Conservation (phyloP, 345 rosid genomes). For the Erucastrum elatum region DNA sequence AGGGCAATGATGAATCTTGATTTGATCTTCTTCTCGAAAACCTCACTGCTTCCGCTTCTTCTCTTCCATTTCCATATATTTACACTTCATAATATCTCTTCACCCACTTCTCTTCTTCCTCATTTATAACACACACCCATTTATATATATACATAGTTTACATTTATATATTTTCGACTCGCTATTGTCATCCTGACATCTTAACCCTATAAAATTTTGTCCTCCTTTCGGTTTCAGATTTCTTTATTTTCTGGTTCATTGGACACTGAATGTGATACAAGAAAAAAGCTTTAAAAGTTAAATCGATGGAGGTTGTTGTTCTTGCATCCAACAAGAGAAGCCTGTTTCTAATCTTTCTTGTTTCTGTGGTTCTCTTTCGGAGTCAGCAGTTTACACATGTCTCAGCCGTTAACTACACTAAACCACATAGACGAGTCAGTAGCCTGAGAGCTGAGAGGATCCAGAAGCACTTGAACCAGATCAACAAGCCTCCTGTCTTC, state of each 20-base stretch:
- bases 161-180: constrained; percentile 29
- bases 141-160: neutral
- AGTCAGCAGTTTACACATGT: constrained; percentile 33
- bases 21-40: constrained; percentile 40
- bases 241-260: constrained; percentile 35
- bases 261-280: constrained; percentile 52
- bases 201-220: constrained; percentile 9
- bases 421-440: constrained; percentile 57
- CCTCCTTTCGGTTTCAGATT: constrained; percentile 24
- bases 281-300: constrained; percentile 22
- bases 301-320: constrained; percentile 24
- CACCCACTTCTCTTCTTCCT: constrained; percentile 58
- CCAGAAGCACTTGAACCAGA: constrained; percentile 69
- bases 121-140: constrained; percentile 46
- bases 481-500: constrained; percentile 80
- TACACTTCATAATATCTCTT: constrained; percentile 48
- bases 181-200: constrained; percentile 14
- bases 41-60: constrained; percentile 28
- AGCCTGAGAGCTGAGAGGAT: constrained; percentile 77
- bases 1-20: constrained; percentile 40
- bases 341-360: constrained; percentile 21
- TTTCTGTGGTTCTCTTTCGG: constrained; percentile 26
- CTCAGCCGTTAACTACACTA: constrained; percentile 52
- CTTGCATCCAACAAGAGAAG: constrained; percentile 22
- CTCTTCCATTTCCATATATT: constrained; percentile 43